Evolutionary conservation across 2,329 filamentous ascomycete species (phyloP), one percentile per base, ranked within the genome.

Genomic region (Elsinoe ampelina): DNA sequence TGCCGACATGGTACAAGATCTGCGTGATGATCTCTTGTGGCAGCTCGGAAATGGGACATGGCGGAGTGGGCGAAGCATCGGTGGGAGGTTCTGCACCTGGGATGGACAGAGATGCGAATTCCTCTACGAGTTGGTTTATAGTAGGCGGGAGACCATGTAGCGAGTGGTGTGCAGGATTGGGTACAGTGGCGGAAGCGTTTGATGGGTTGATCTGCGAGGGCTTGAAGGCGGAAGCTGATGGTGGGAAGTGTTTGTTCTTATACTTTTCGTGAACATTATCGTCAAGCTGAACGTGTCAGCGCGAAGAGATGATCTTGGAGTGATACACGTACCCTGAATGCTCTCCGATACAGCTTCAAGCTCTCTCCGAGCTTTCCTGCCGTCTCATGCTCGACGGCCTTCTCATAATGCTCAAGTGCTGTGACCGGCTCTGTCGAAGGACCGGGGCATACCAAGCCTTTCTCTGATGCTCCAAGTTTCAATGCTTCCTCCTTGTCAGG

Each of bases 391-490:
- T 95, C 87, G 57, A 95, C 91, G 2, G 92, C 93, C 67, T 82
- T 83, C 69, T 97, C 93, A 65, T 93, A 97, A 70, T 95, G 88
- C 64, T 97, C 93, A 13, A 98, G 73, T 0, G 93, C 93, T 10
- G 91, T 87, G 19, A 77, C 75, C 3, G 87, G 87, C 63, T 86
- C 80, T 15, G 61, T 66, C 19, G 60, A 61, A 10, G 62, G 48
- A 4, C 63, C 59, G 2, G 67, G 62, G 60, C 68, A 63, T 8
- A 69, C 61, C 30, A 70, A 63, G 60, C 73, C 64, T 70, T 71
- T 69, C 54, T 75, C 73, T 62, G 64, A 65, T 15, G 38, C 50
- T 4, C 72, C 73, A 43, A 76, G 64, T 58, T 67, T 70, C 51
- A 73, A 64, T 19, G 70, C 70, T 55, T 73, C 71, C 47, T 75